Conservation (phyloP, 345 rosid genomes). For the Eucalyptus marginata region DNA sequence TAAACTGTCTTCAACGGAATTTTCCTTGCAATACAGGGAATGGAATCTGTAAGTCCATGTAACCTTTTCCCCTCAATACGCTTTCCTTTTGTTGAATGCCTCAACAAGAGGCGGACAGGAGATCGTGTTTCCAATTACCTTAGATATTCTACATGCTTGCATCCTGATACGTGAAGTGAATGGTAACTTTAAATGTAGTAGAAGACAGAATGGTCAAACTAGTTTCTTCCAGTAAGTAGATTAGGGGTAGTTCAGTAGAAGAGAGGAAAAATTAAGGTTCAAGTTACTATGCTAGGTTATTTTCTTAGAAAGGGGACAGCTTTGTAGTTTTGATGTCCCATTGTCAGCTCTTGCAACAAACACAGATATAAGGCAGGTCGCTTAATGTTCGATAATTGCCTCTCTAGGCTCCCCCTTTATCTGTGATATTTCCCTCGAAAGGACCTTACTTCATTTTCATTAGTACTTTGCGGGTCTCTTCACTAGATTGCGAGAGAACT, state of each 20-base stretch:
- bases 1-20: slow-evolving; percentile 54
- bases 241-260: neutral
- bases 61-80: neutral
- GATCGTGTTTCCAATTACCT: neutral
- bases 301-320: neutral
- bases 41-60: slow-evolving; percentile 40
- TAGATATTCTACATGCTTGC: neutral
- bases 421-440: neutral
- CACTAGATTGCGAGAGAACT: neutral
- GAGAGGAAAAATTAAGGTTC: neutral
- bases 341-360: neutral
- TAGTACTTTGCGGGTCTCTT: neutral
- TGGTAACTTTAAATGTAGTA: neutral
- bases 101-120: no score
- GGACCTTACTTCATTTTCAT: neutral
- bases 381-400: neutral
- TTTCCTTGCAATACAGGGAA: slow-evolving; percentile 46
- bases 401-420: neutral
- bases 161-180: neutral
- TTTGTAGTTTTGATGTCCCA: neutral
- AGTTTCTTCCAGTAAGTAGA: neutral
- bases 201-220: neutral
- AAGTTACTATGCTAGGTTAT: neutral
- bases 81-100: neutral
- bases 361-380: neutral